Base-by-base conservation (phyloP, 2,329 filamentous ascomycete species). In the Monilinia laxa region DNA sequence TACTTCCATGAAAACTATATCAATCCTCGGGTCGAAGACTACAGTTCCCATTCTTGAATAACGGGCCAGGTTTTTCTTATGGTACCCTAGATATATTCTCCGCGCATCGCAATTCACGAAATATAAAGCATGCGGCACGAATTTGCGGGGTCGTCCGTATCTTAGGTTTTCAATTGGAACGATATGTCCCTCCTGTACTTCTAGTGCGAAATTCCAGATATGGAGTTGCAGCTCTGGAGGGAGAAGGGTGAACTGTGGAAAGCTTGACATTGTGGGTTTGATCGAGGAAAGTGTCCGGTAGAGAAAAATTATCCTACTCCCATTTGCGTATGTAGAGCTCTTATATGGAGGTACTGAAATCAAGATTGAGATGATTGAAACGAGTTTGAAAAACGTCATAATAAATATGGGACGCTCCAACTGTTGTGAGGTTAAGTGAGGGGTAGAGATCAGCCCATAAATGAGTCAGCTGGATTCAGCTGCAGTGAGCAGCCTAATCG, bases 61-160 rank as follows among this genome's bases (percentile, higher is more conserved):
- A 51, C 23, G 35, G 20, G 60, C 60, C 51, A 42, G 18, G 23
- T 40, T 63, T 9, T 28, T 54, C 31, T 63, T 52, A 20, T 63
- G 51, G 40, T n/a, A 63, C 14, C 40, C 35, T 6, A 63, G 47
- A 54, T 63, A 63, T n/a, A 18, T 63, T 31, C 51, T 63, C 4
- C 51, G 47, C 4, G 60, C 40, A 63, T 54, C 49, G 38, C 51
- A 42, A 42, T 63, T 63, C 35, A 63, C 60, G 20, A 54, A 63
- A 53, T 54, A 63, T 18, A 54, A 42, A 23, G 9, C 49, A 54
- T 63, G 49, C 23, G 49, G 60, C n/a, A 31, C 31, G 51, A 54
- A 63, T 54, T 28, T 63, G 28, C 49, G 25, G 25, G 25, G 49
- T 54, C 20, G 58, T n/a, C 28, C 45, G 18, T 60, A 60, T 60